Conservation (phyloP, 148 eudicot genomes). For the Vaccinium corymbosum region DNA sequence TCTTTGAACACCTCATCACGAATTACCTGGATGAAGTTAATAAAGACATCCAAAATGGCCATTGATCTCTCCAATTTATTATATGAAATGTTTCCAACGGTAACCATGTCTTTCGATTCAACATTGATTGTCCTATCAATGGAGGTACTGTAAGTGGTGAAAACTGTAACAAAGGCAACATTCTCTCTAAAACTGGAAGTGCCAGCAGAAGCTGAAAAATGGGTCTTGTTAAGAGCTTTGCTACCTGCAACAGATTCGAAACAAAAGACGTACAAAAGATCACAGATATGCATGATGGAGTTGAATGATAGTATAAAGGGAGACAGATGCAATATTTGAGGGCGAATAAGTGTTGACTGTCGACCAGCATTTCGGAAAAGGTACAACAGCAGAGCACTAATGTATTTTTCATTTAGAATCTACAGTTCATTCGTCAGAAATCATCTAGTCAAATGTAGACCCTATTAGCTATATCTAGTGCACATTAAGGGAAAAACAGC, state of each 20-base stretch:
- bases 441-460: too few species aligned
- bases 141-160: constrained; percentile 59
- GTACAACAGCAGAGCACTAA: background rate
- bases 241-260: constrained; percentile 49
- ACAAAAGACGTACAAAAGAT: constrained; percentile 13
- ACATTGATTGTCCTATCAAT: constrained; percentile 27
- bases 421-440: background rate
- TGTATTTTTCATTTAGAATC: background rate
- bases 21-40: constrained; percentile 76
- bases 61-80: constrained; percentile 80
- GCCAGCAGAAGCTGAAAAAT: constrained; percentile 22
- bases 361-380: background rate
- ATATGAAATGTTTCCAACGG: constrained; percentile 66
- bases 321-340: background rate
- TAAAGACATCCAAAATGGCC: constrained; percentile 68
- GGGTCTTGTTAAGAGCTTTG: constrained; percentile 72
- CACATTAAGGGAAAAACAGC: background rate
- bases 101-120: constrained; percentile 41
- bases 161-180: constrained; percentile 71
- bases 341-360: background rate
- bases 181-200: constrained; percentile 34
- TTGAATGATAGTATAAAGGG: background rate
- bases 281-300: background rate
- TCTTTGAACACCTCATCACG: background rate
- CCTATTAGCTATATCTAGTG: background rate